These are phyloP conservation scores for Auriscalpium microsporum DNA, from an alignment of 768 basidiomycete species.

Conservation along the genomic window DNA sequence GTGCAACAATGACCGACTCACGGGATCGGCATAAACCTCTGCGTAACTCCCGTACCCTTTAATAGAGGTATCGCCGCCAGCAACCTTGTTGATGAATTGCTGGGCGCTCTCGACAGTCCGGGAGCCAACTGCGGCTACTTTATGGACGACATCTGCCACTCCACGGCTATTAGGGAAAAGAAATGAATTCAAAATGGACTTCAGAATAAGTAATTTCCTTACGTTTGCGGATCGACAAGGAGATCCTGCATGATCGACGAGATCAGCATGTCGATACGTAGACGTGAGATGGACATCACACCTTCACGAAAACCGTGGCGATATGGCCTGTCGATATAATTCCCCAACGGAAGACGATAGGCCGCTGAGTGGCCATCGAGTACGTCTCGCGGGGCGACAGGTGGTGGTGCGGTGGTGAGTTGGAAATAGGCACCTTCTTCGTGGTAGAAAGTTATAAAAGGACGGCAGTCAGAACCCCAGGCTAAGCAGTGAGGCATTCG, in stretches of 20 bases:
- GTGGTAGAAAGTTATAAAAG: too few relatives aligned
- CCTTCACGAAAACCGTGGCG: slow-evolving; percentile 59
- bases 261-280: neutral
- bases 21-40: slow-evolving; percentile 23
- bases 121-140: slow-evolving; percentile 70
- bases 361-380: slow-evolving; percentile 20
- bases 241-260: slow-evolving; percentile 45
- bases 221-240: slow-evolving; percentile 69
- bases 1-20: neutral
- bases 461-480: too few relatives aligned
- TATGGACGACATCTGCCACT: slow-evolving; percentile 58
- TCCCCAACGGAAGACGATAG: slow-evolving; percentile 63
- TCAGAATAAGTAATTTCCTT: slow-evolving; percentile 17
- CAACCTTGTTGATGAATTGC: slow-evolving; percentile 52
- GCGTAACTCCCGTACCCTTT: slow-evolving; percentile 69
- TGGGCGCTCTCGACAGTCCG: slow-evolving; percentile 60
- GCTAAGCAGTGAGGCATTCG: too few relatives aligned
- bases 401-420: too few relatives aligned
- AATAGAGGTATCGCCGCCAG: slow-evolving; percentile 41
- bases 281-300: slow-evolving; percentile 22
- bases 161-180: slow-evolving; percentile 39
- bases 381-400: too few relatives aligned
- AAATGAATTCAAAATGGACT: neutral
- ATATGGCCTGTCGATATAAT: slow-evolving; percentile 81
- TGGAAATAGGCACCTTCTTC: too few relatives aligned